phyloP scores from a whole-genome alignment of 495 filamentous ascomycete species.

The Penicillium goetzii region DNA sequence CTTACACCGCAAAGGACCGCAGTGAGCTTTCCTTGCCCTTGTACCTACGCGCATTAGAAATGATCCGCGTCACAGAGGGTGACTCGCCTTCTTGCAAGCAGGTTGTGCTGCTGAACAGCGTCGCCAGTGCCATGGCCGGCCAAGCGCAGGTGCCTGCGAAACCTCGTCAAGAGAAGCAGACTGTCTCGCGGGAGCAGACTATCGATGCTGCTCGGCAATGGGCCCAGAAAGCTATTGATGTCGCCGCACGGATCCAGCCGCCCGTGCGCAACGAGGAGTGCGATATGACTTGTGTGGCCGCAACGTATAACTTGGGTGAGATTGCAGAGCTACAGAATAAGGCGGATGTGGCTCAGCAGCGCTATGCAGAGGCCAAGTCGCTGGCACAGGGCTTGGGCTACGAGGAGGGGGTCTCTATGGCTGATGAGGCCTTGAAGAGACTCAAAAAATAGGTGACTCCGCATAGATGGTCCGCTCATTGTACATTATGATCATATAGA shows the following conservation, averaged over 20 bases:
- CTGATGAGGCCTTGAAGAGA: constrained; percentile 52
- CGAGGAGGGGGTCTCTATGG: constrained; percentile 63
- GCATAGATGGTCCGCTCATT: constrained; percentile 8
- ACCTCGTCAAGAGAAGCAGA: constrained; percentile 51
- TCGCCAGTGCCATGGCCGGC: constrained; percentile 41
- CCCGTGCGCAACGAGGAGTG: constrained; percentile 76
- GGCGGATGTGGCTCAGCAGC: constrained; percentile 58
- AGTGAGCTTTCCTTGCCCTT: constrained; percentile 84
- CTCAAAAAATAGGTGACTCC: constrained; percentile 35
- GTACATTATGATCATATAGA: constrained; percentile 30
- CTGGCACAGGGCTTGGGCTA: constrained; percentile 67
- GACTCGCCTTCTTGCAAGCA: constrained; percentile 65
- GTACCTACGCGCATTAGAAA: constrained; percentile 77
- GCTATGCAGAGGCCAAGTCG: constrained; percentile 62
- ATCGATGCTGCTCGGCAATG: constrained; percentile 68
- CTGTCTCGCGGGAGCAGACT: constrained; percentile 51
- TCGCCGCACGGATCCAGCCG: constrained; percentile 58
- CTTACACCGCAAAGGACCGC: constrained; percentile 69
- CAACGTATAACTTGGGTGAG: constrained; percentile 84
- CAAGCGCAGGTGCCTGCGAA: constrained; percentile 34
- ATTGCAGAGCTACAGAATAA: constrained; percentile 74
- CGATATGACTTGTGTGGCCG: constrained; percentile 79
- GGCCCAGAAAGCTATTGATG: constrained; percentile 72
- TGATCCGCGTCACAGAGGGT: constrained; percentile 49
- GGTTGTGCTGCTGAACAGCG: constrained; percentile 60